Conservation (phyloP, 306 rosid genomes). For the Delonix regia region DNA sequence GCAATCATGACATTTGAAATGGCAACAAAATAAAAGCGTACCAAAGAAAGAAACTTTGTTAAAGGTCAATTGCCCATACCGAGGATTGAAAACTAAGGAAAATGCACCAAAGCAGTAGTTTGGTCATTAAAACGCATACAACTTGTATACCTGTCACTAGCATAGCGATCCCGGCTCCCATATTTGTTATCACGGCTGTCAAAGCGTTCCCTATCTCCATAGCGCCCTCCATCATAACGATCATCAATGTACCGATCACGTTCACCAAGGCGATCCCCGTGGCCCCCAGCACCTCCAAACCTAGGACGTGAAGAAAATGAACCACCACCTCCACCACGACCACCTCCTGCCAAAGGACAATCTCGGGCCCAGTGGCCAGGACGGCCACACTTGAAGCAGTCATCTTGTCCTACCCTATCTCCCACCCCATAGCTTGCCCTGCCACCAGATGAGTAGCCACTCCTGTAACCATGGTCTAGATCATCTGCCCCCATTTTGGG, state of each 20-base stretch:
- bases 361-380: conserved; percentile 97
- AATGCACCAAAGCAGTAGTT: conserved; percentile 1
- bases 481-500: conserved; percentile 88
- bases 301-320: conserved; percentile 80
- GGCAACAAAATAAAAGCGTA: neutral
- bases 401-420: conserved; percentile 82
- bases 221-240: conserved; percentile 83
- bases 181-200: conserved; percentile 81
- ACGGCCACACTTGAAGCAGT: conserved; percentile 91
- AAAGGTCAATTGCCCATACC: too few relatives aligned
- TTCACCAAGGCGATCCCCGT: conserved; percentile 77
- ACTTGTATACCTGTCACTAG: conserved; percentile 66
- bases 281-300: conserved; percentile 67
- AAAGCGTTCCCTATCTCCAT: conserved; percentile 75
- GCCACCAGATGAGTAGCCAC: conserved; percentile 79
- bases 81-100: neutral
- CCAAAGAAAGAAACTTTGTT: neutral
- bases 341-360: conserved; percentile 74
- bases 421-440: conserved; percentile 72
- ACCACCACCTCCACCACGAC: conserved; percentile 66
- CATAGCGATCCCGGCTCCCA: conserved; percentile 77
- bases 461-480: conserved; percentile 67
- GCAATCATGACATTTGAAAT: neutral
- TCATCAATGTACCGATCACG: conserved; percentile 73
- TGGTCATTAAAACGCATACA: neutral